phyloP scores from a whole-genome alignment of 352 stramenopile species.

The Hyaloperonospora brassicae region DNA sequence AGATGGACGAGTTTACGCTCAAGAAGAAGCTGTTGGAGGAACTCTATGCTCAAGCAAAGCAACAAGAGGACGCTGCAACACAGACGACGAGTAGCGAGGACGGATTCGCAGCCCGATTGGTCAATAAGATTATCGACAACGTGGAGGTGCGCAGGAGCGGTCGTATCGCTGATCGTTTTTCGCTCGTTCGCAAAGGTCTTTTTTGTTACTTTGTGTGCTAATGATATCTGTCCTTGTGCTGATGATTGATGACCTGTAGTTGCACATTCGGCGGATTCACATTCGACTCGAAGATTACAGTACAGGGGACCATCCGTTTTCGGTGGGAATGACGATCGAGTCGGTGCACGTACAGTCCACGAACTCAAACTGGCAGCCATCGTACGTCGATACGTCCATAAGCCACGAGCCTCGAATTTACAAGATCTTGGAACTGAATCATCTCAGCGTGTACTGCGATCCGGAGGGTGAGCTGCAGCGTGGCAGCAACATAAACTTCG shows the following conservation, averaged over 20 bases:
- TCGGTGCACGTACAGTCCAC: slow-evolving; percentile 82
- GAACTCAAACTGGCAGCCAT: slow-evolving; percentile 81
- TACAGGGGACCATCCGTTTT: slow-evolving; percentile 75
- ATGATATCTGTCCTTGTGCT: slow-evolving; percentile 1
- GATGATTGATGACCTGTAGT: slow-evolving; percentile 16
- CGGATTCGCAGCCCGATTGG: slow-evolving; percentile 61
- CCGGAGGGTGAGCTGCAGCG: slow-evolving; percentile 62
- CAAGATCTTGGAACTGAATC: slow-evolving; percentile 84
- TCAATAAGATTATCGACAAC: slow-evolving; percentile 88
- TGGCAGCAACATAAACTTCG: slow-evolving; percentile 50
- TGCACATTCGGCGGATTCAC: slow-evolving; percentile 82
- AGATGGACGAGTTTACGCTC: slow-evolving; percentile 72
- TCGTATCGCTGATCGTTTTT: not conserved
- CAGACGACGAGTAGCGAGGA: slow-evolving; percentile 26
- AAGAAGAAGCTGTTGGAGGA: slow-evolving; percentile 83
- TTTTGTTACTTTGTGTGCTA: not conserved
- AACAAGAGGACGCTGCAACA: slow-evolving; percentile 30
- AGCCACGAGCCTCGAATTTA: slow-evolving; percentile 83
- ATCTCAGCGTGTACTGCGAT: slow-evolving; percentile 82
- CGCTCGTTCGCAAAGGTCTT: not conserved
- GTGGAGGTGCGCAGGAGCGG: slow-evolving; percentile 43
- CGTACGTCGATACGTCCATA: slow-evolving; percentile 71
- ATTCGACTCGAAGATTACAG: slow-evolving; percentile 71
- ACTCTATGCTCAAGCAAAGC: slow-evolving; percentile 63
- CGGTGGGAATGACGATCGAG: slow-evolving; percentile 73